These are phyloP conservation scores for Boletellus ananas DNA, from an alignment of 768 basidiomycete species.

Conservation along the genomic window DNA sequence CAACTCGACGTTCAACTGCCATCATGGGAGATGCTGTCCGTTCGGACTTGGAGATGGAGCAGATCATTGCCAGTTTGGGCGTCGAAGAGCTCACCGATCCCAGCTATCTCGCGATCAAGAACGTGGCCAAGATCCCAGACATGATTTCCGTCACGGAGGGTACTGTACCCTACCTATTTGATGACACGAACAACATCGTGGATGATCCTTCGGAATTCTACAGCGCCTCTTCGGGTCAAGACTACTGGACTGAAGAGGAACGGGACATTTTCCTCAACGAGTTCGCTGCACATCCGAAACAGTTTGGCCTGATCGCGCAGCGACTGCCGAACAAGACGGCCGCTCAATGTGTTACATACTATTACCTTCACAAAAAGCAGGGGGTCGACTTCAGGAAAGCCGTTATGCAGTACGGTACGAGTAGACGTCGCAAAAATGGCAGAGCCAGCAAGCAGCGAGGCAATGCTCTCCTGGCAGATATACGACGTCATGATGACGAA, in stretches of 20 bases:
- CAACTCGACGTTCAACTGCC: constrained; percentile 71
- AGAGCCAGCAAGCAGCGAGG: constrained; percentile 74
- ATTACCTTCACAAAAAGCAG: constrained; percentile 92
- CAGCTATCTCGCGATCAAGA: constrained; percentile 76
- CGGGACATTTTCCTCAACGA: constrained; percentile 72
- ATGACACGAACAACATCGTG: constrained; percentile 83
- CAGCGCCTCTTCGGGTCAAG: constrained; percentile 63
- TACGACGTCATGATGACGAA: constrained; percentile 66
- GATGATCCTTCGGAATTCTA: constrained; percentile 77
- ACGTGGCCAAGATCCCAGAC: constrained; percentile 86
- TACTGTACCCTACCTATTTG: constrained; percentile 59
- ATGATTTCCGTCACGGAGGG: constrained; percentile 74
- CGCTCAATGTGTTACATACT: constrained; percentile 86
- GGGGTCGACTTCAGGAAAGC: constrained; percentile 81
- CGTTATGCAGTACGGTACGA: constrained; percentile 60
- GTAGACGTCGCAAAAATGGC: constrained; percentile 57
- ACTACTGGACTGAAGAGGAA: constrained; percentile 88
- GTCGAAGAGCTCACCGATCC: constrained; percentile 94
- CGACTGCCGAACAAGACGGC: constrained; percentile 80
- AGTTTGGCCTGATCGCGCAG: constrained; percentile 89
- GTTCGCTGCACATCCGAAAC: constrained; percentile 85
- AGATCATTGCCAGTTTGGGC: constrained; percentile 91
- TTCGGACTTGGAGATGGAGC: constrained; percentile 95
- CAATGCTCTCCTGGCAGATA: constrained; percentile 77
- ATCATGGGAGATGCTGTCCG: constrained; percentile 82